Evolutionary conservation across 2,329 filamentous ascomycete genomes (phyloP), one percentile per base, ranked within the genome.

Genomic region (Claviceps maximensis): DNA sequence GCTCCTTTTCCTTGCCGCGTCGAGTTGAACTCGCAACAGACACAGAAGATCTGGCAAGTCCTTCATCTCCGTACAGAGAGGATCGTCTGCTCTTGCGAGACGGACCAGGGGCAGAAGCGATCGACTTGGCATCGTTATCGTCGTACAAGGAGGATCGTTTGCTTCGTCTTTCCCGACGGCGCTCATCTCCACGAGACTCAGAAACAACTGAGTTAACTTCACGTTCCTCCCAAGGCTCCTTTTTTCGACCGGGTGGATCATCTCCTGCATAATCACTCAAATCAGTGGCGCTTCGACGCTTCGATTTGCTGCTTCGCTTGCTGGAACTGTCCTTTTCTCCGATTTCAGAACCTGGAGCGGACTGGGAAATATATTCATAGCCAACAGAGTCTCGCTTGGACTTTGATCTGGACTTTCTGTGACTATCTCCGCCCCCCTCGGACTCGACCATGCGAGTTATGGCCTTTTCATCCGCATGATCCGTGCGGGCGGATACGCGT

Each of bases 141-240:
- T 77, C 74, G 40, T 61, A 52, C 36, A 53, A 46, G 21, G 54
- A 56, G 21, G 54, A 55, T 27, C 50, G 42, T 33, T 54, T 57
- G 38, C 55, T 56, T 51, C 68, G 66, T 55, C 64, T 65, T 49
- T 72, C 71, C 10, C 61, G 61, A 41, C 58, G 61, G 23, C 58
- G 60, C 38, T 65, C 65, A 17, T 68, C 63, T 17, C 61, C 59
- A 21, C 66, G 66, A 41, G 69, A 66, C 50, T 73, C 74, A 6
- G 77, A 78, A 5, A 75, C 70, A 13, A 76, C 69, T 33, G 76
- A 79, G 55, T 68, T 71, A 21, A 73, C 69, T 42, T 76, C 74
- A n/a, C 69, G 69, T 53, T 75, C 71, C 27, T 73, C 67, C 52
- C 69, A 71, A 2, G 60, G 62, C n/a, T 70, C 69, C 3, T 63